phyloP scores from a whole-genome alignment of 2,329 filamentous ascomycete genomes.

The Exophiala viscosa region DNA sequence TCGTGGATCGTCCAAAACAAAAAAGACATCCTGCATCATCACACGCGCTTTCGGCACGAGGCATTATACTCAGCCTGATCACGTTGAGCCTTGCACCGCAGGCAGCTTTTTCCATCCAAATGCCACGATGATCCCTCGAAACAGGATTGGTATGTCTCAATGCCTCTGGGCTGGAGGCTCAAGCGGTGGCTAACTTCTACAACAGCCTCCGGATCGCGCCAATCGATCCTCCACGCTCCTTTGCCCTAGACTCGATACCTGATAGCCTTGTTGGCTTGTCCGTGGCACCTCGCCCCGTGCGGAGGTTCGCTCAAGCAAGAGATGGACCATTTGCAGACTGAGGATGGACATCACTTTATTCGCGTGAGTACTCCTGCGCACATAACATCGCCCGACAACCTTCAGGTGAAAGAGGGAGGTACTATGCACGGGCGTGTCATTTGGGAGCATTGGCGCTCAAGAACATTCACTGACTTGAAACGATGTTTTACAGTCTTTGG shows the following conservation, averaged over 20 bases:
- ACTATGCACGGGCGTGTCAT: slow-evolving; percentile 5
- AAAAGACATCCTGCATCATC: slow-evolving; percentile 6
- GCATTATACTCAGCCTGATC: slow-evolving; percentile 9
- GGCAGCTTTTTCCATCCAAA: slow-evolving; percentile 9
- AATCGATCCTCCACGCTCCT: slow-evolving; percentile 33
- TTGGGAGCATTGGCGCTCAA: neutral
- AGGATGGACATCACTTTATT: slow-evolving; percentile 50
- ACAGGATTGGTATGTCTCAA: slow-evolving; percentile 21
- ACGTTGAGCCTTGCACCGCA: slow-evolving; percentile 16
- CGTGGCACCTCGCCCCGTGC: slow-evolving; percentile 25
- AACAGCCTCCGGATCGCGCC: slow-evolving; percentile 35
- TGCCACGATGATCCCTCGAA: slow-evolving; percentile 22
- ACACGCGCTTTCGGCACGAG: slow-evolving; percentile 5
- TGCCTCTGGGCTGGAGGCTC: slow-evolving; percentile 28
- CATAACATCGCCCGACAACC: neutral
- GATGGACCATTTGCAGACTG: slow-evolving; percentile 49
- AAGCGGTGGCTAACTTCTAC: slow-evolving; percentile 29
- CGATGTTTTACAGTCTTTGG: slow-evolving; percentile 66
- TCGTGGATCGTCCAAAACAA: slow-evolving; percentile 9
- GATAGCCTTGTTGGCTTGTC: neutral
- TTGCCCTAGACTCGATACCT: slow-evolving; percentile 29
- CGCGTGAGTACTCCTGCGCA: slow-evolving; percentile 35
- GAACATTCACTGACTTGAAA: slow-evolving; percentile 6
- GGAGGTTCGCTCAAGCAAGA: slow-evolving; percentile 15
- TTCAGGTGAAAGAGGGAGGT: neutral